phyloP scores from a whole-genome alignment of 2,329 filamentous ascomycete genomes.

The Aspergillus candidus region DNA sequence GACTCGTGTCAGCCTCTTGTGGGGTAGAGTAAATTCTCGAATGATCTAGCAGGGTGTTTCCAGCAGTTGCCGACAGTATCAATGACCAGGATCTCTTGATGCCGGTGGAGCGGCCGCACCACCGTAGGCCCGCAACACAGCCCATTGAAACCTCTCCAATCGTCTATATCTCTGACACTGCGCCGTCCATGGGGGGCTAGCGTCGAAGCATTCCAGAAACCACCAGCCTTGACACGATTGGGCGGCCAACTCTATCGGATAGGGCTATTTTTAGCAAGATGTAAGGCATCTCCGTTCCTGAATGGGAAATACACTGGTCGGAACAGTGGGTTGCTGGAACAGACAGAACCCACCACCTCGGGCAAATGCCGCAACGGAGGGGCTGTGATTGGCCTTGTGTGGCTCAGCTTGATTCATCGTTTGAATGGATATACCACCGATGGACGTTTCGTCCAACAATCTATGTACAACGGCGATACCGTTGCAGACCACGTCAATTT shows the following conservation, averaged over 20 bases:
- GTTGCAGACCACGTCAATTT: not conserved
- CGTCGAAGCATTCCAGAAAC: conserved; percentile 29
- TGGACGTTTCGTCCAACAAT: no score
- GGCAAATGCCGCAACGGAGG: no score
- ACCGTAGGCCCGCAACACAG: not conserved
- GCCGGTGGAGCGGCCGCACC: not conserved
- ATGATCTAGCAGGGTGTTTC: no score
- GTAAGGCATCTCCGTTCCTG: not conserved
- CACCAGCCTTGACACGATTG: conserved; percentile 9
- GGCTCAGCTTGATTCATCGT: no score
- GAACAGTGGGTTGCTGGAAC: not conserved
- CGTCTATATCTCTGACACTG: conserved; percentile 1
- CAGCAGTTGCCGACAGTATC: no score
- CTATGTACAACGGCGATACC: no score
- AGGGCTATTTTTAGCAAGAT: conserved; percentile 24
- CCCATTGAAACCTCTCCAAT: not conserved
- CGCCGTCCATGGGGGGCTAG: conserved; percentile 6
- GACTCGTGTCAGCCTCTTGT: no score
- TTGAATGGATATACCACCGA: no score
- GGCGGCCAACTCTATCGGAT: conserved; percentile 4
- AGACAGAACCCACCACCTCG: no score
- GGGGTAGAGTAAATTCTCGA: no score
- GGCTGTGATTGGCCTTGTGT: no score
- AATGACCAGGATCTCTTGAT: not conserved
- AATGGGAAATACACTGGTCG: not conserved